Evolutionary conservation across 108 stramenopile species (phyloP).

Genomic region (Nannochloropsis granulata): DNA sequence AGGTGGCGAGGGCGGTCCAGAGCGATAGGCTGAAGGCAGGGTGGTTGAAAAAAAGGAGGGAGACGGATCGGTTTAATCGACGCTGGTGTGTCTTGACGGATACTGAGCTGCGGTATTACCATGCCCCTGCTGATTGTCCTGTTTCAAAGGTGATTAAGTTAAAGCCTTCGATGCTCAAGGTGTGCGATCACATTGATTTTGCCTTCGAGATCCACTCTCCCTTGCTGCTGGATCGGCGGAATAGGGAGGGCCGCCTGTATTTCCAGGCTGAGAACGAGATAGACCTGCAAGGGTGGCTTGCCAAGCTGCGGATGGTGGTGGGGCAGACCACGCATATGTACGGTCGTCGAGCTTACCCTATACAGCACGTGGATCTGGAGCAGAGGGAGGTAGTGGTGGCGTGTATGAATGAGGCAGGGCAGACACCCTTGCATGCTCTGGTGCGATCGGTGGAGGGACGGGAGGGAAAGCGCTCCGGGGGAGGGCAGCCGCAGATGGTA

Average conservation of each 20-base stretch:
- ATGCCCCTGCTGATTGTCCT: neutral
- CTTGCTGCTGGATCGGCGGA: conserved; percentile 27
- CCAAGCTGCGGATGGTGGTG: conserved; percentile 23
- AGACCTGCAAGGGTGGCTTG: conserved; percentile 34
- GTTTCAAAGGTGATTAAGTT: conserved; percentile 16
- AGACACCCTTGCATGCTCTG: conserved; percentile 21
- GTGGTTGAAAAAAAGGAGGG: conserved; percentile 16
- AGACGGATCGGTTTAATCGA: conserved; percentile 20
- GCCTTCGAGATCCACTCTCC: conserved; percentile 40
- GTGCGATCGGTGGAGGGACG: neutral
- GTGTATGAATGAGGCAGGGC: conserved; percentile 1
- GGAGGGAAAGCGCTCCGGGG: neutral
- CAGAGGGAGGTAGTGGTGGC: neutral
- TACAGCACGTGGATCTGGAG: conserved; percentile 13
- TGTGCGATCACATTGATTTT: conserved; percentile 14
- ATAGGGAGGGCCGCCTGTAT: conserved; percentile 34
- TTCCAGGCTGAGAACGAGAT: conserved; percentile 28
- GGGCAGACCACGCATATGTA: conserved; percentile 4
- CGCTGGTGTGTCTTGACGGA: conserved; percentile 29
- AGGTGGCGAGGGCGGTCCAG: neutral
- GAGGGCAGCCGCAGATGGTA: neutral
- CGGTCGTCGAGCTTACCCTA: neutral
- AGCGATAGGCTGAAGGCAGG: neutral
- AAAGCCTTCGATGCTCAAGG: conserved; percentile 20
- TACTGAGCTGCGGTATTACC: conserved; percentile 20